phyloP scores from a whole-genome alignment of 78 protist species.

The Thecamonas trahens region DNA sequence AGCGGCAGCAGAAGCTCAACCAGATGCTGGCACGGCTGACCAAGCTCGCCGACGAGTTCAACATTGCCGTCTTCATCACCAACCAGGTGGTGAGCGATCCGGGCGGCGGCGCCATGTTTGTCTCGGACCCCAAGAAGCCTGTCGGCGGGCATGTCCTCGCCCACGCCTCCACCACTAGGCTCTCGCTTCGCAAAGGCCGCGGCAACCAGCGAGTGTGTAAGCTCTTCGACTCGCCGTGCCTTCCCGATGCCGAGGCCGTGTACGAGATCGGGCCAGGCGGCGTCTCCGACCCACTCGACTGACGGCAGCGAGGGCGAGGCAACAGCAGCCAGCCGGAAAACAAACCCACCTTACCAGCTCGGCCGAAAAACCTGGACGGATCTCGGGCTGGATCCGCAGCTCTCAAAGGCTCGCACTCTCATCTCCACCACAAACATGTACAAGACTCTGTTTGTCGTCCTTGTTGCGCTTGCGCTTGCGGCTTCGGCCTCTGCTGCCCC shows the following conservation, averaged over 20 bases:
- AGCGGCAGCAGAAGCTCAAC: constrained; percentile 95
- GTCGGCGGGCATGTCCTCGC: constrained; percentile 99
- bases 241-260: constrained; percentile 81
- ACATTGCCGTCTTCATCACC: constrained; percentile 96
- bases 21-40: constrained; percentile 82
- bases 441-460: too few species aligned
- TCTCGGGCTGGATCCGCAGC: too few species aligned
- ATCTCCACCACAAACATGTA: too few species aligned
- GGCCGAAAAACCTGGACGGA: too few species aligned
- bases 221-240: constrained; percentile 93
- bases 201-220: constrained; percentile 96
- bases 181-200: constrained; percentile 91
- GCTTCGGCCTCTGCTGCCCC: too few species aligned
- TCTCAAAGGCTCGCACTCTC: too few species aligned
- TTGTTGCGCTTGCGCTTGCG: too few species aligned
- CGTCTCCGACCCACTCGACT: too few species aligned
- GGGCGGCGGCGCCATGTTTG: constrained; percentile 68
- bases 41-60: constrained; percentile 94
- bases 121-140: constrained; percentile 86
- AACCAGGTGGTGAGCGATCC: constrained; percentile 97
- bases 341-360: too few species aligned
- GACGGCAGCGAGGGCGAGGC: too few species aligned
- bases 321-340: too few species aligned
- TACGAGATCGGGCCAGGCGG: constrained; percentile 67
- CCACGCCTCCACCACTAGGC: constrained; percentile 97